Percentiles rank a stretch among this genome's conserved stretches.
These are phyloP conservation scores for Cupressus sempervirens DNA, from an alignment of 75 land plant species.

Conservation along the genomic window DNA sequence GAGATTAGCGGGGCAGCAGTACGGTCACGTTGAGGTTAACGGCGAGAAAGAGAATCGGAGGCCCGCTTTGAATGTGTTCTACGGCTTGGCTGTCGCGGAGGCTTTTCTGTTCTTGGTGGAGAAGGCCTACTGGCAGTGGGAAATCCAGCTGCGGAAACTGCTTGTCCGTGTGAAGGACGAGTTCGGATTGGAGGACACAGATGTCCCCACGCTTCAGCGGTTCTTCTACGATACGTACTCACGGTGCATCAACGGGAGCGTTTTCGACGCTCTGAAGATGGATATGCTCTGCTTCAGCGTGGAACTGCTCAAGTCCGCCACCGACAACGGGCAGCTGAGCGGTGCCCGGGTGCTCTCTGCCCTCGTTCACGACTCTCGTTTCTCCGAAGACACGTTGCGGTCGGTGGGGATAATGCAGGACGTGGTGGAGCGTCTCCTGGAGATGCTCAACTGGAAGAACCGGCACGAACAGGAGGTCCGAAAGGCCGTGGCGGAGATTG, in stretches of 20 bases:
- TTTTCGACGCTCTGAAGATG: conserved; percentile 82
- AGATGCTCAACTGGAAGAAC: conserved; percentile 87
- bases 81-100: no score
- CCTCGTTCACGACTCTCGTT: no score
- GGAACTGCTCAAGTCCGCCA: conserved; percentile 46
- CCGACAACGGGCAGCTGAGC: not conserved
- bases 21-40: conserved; percentile 21
- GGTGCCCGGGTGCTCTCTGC: no score
- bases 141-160: conserved; percentile 34
- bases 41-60: conserved; percentile 36
- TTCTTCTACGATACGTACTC: conserved; percentile 85
- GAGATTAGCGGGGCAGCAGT: conserved; percentile 36
- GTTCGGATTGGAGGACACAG: conserved; percentile 24
- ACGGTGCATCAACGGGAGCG: conserved; percentile 60
- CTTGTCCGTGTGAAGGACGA: conserved; percentile 49
- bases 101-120: no score
- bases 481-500: conserved; percentile 48
- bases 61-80: conserved; percentile 37
- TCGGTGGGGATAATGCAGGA: not conserved
- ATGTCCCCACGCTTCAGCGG: not conserved
- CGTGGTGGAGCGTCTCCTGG: conserved; percentile 63
- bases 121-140: no score
- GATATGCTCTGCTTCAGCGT: conserved; percentile 62
- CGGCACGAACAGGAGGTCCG: conserved; percentile 58
- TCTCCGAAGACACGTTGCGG: no score